Conservation (phyloP, 2,329 filamentous ascomycete species). For the Fusarium sacchari region DNA sequence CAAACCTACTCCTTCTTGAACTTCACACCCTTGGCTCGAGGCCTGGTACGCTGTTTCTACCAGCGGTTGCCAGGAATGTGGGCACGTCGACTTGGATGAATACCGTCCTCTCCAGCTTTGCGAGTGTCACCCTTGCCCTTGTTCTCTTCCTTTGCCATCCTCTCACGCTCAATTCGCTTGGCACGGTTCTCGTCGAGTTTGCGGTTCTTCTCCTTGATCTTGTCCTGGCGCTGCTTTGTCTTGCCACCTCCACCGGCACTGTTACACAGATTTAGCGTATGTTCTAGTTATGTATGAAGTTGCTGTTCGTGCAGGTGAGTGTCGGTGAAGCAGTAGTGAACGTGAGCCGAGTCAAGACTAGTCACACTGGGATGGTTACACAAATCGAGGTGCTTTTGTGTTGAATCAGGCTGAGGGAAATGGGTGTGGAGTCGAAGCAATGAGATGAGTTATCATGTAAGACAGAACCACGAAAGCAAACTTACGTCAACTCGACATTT, state of each 20-base stretch:
- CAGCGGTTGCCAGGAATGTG: slow-evolving; percentile 38
- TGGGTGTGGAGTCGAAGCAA: background rate
- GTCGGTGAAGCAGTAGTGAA: slow-evolving; percentile 9
- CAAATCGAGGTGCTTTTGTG: background rate
- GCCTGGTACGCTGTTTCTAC: slow-evolving; percentile 5
- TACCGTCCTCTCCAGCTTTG: slow-evolving; percentile 47
- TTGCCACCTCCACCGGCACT: slow-evolving; percentile 89
- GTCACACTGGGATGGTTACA: slow-evolving; percentile 3
- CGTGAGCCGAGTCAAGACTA: slow-evolving; percentile 4
- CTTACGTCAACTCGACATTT: slow-evolving; percentile 90
- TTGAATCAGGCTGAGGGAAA: slow-evolving; percentile 2
- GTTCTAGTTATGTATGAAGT: background rate
- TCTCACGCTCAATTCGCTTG: slow-evolving; percentile 60
- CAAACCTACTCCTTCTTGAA: background rate
- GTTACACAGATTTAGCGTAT: slow-evolving; percentile 18
- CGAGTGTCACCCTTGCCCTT: slow-evolving; percentile 37
- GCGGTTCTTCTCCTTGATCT: slow-evolving; percentile 86
- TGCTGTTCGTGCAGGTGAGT: slow-evolving; percentile 7
- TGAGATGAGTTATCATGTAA: background rate
- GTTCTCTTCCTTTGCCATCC: slow-evolving; percentile 49
- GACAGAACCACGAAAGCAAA: slow-evolving; percentile 44
- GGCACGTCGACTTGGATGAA: slow-evolving; percentile 64
- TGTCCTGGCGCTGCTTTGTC: slow-evolving; percentile 74
- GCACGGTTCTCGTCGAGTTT: slow-evolving; percentile 77
- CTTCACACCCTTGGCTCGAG: background rate